Evolutionary conservation across 1,284 basidiomycete genomes (phyloP), one percentile per base, ranked within the genome.

Genomic region (Ceratobasidium sp.): DNA sequence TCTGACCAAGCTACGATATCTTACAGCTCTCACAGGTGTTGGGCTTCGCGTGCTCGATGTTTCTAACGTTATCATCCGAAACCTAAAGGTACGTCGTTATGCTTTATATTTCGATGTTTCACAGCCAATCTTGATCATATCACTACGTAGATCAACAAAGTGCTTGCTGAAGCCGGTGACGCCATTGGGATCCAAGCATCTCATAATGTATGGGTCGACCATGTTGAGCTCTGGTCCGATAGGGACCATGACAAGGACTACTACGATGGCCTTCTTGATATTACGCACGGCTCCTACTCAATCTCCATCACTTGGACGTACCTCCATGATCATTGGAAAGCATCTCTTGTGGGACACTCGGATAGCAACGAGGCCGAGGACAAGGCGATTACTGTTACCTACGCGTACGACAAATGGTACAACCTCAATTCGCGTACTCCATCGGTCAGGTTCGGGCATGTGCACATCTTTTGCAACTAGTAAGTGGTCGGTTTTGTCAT

Each of bases 61-160:
- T 49, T 78, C 75, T 41, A 85, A 86, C 73, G 84, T 86, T 58
- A 86, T 86, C 76, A 82, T 85, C 74, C 82, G 85, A 38, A 86
- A 86, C 76, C 77, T 86, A 76, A 85, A 84, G 77, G 83, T 86
- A 71, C 82, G 83, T 38, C 85, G 11, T 13, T 18, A 11, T 38
- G 35, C 59, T 18, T 18, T 14, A 0, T 16, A 6, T 23, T 43
- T 18, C 28, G 43, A 55, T 18, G 2, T n/a, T 5, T 30, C 26
- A 21, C 14, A 62, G 8, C 28, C 11, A 14, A n/a, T 21, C 18
- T 62, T 46, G 28, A 21, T 23, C 57, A 23, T 30, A 6, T 3
- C 76, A 6, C n/a, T 35, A n/a, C 1, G 23, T 59, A 70, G 54
- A 73, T 73, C 28, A 46, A 23, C 62, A 58, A 58, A 32, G 72